These are phyloP conservation scores for Funneliformis geosporum DNA, from an alignment of 192 early-diverging fungal species.

Conservation along the genomic window DNA sequence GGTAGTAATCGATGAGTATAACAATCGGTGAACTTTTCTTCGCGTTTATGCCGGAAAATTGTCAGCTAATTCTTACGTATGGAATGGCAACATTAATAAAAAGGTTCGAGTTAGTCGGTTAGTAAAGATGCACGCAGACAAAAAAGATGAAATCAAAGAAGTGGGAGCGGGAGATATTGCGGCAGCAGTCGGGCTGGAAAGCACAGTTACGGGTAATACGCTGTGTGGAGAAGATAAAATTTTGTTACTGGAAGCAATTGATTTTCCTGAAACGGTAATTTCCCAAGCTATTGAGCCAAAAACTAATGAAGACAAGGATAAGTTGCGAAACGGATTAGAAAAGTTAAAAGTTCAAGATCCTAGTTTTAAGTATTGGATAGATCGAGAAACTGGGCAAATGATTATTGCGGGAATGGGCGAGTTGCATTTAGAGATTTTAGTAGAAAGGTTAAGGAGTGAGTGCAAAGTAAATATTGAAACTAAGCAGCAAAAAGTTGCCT, in stretches of 20 bases:
- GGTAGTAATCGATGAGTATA: background rate
- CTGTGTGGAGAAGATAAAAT: background rate
- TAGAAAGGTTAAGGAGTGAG: conserved; percentile 1
- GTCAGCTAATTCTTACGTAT: too few species aligned
- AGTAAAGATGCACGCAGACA: background rate
- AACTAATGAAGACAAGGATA: conserved; percentile 12
- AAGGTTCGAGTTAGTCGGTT: background rate
- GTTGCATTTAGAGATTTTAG: conserved; percentile 8
- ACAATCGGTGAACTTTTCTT: background rate
- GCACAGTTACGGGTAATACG: background rate
- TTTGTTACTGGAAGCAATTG: background rate
- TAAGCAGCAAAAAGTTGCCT: background rate
- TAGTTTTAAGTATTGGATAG: conserved; percentile 19
- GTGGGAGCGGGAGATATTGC: conserved; percentile 13
- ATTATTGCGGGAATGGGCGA: conserved; percentile 16
- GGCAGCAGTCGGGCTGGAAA: background rate
- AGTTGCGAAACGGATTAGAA: background rate
- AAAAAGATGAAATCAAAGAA: background rate
- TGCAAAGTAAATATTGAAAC: conserved; percentile 9
- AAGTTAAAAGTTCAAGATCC: conserved; percentile 17
- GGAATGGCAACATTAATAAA: too few species aligned
- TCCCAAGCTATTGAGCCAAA: conserved; percentile 19
- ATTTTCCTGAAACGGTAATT: conserved; percentile 9
- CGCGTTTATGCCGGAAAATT: too few species aligned
- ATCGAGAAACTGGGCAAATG: conserved; percentile 17